Base-by-base conservation (phyloP, 257 asterid species). In the Petrea volubilis region DNA sequence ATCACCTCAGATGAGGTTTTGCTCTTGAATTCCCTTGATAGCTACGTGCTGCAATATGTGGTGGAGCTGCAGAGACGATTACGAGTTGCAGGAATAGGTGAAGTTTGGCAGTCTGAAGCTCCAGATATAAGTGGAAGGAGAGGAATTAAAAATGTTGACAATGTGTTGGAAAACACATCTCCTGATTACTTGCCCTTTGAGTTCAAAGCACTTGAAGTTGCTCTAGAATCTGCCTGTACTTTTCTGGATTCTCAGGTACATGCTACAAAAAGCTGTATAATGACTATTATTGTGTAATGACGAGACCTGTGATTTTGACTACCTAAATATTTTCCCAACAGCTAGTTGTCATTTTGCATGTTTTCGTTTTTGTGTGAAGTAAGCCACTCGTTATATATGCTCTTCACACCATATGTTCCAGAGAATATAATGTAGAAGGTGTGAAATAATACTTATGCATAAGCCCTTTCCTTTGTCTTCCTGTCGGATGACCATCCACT, bases 101-200 rank as follows among this genome's bases (percentile, higher is more conserved):
- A 90, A 57, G 89, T 89, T 76, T 94, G 99, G 99, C 97, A 87
- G 82, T 62, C 91, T 51, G 97, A 89, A 66, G 91, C 84, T 68
- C 79, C 80, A 34, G 93, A 89, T n/a, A 40, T 82, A 51, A 78
- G 10, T 24, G 5, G 85, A 80, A 76, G 96, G 84, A 85, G 95
- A 78, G 97, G 97, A 70, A 80, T 77, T 74, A 86, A 91, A 75
- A 90, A 70, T 76, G 81, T 86, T 51, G 93, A 95, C 52, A 83
- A 78, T 64, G 75, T 95, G 80, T 84, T 66, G 74, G 93, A 82
- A 20, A 95, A 76, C 73, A 18, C 84, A 10, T 92, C 98, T 23
- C 97, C 99, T 34, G 99, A 92, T 84, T 90, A 95, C 86, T 86
- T 95, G 82, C 99, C 99, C 2, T 95, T 95, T 79, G 99, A 95